Evolutionary conservation across 345 rosid species (phyloP).

Genomic region (Crucihimalaya himalaica): DNA sequence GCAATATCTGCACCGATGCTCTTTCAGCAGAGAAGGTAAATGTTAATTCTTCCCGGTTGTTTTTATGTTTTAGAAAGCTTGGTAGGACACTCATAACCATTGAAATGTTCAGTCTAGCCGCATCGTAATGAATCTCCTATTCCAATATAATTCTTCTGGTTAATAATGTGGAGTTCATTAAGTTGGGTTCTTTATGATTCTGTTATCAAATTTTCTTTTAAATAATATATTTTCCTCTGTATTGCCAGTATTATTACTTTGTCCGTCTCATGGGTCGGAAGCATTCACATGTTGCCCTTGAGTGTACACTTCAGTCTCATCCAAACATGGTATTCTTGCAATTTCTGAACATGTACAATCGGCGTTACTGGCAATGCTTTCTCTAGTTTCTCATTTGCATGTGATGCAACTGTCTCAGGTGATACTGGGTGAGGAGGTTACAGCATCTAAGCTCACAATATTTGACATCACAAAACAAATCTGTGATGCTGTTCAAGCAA

Average conservation of each 20-base stretch:
- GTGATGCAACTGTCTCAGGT: constrained; percentile 31
- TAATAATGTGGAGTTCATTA: neutral
- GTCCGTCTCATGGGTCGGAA: constrained; percentile 97
- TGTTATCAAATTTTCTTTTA: neutral
- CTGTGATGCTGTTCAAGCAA: constrained; percentile 96
- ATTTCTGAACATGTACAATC: neutral
- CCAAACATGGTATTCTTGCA: constrained; percentile 76
- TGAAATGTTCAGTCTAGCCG: neutral
- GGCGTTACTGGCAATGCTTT: neutral
- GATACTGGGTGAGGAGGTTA: constrained; percentile 80
- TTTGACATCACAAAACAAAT: constrained; percentile 85
- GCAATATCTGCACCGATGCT: constrained; percentile 97
- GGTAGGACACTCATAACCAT: neutral
- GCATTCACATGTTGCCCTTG: constrained; percentile 96
- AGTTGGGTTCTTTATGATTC: neutral
- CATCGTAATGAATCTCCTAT: neutral
- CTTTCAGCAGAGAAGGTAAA: constrained; percentile 96
- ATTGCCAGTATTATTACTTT: constrained; percentile 84
- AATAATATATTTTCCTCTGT: neutral
- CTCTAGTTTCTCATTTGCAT: constrained; percentile 17
- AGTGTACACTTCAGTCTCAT: constrained; percentile 97
- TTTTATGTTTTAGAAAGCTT: neutral
- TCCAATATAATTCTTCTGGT: neutral
- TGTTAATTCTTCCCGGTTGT: neutral
- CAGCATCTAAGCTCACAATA: constrained; percentile 96